Conservation (phyloP, 2,329 filamentous ascomycete genomes). For the Beauveria bassiana region DNA sequence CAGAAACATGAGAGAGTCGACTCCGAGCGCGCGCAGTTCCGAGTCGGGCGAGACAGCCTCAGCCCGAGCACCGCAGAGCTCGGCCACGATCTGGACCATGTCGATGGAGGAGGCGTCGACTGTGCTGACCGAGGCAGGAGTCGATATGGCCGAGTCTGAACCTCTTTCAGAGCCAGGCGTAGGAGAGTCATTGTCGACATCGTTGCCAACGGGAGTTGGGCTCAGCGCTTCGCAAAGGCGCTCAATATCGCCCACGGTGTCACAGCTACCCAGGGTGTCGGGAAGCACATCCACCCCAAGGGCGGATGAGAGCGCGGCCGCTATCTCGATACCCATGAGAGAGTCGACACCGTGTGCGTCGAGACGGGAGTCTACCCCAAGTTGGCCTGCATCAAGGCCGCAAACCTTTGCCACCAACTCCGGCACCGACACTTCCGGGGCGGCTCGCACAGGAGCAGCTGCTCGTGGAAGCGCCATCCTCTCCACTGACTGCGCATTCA, state of each 20-base stretch:
- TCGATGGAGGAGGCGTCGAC: background rate
- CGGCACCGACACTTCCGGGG: constrained; percentile 14
- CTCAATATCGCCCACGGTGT: constrained; percentile 1
- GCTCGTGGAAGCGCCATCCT: background rate
- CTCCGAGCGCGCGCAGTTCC: background rate
- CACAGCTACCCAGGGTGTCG: background rate
- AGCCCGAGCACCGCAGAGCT: background rate
- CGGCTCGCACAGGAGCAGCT: background rate
- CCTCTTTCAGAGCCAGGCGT: background rate
- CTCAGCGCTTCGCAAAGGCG: background rate
- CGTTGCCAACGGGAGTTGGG: background rate
- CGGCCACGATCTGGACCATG: background rate
- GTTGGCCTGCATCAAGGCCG: constrained; percentile 17
- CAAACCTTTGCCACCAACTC: constrained; percentile 18
- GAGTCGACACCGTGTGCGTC: constrained; percentile 20
- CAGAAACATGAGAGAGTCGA: background rate
- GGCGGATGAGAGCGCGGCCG: constrained; percentile 14
- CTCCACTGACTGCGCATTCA: background rate
- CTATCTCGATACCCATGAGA: constrained; percentile 19
- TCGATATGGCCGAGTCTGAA: background rate
- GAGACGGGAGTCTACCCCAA: constrained; percentile 9
- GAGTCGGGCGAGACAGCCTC: background rate
- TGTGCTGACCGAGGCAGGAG: background rate
- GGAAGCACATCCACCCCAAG: constrained; percentile 17
- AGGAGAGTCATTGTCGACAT: background rate